Evolutionary conservation across 2,329 filamentous ascomycete genomes (phyloP), one percentile per base, ranked within the genome.

Genomic region (Claviceps paspali): DNA sequence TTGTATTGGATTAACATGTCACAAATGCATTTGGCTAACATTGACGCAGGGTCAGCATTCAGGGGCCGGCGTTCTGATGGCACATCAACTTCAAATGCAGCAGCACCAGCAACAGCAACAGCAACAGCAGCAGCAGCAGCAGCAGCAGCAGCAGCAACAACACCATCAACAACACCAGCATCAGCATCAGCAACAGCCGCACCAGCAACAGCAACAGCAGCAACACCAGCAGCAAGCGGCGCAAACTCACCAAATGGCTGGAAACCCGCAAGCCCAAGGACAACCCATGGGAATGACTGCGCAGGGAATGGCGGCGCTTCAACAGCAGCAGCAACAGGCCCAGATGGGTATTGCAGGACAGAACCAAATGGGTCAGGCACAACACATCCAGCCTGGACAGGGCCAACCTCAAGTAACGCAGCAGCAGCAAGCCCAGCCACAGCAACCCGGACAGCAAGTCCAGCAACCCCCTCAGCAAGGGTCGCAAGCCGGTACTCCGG

Each of bases 201-300:
- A 62, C 8, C 45, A 43, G 26, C 64, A 65, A 18, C 49, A 54
- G 21, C 57, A 53, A n/a, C 52, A 50, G 23, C 45, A 51, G 29
- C 55, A 53, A 38, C 55, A 53, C n/a, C 42, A 40, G 10, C 49
- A 52, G 24, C 57, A 57, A 28, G 53, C 48, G 7, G 51, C 51
- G 34, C 56, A 63, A 30, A 55, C 54, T 30, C 56, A 57, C 43
- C 53, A 59, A 47, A 59, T 56, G 52, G 59, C 60, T 40, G 60
- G 54, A 18, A 59, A 62, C 41, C 63, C 57, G n/a, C 38, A 33
- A 5, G 21, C 29, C 12, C 38, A 40, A 18, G 63, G 62, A 15
- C 69, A 73, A 43, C 60, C 55, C 19, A 61, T 62, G 48, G 63
- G 58, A 38, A 67, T 71, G 57, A 65, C 57, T 26, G 55, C 63